Percentiles rank a stretch among this genome's conserved stretches.
phyloP scores from a whole-genome alignment of 2,329 filamentous ascomycete genomes.

The Amylocarpus encephaloides region DNA sequence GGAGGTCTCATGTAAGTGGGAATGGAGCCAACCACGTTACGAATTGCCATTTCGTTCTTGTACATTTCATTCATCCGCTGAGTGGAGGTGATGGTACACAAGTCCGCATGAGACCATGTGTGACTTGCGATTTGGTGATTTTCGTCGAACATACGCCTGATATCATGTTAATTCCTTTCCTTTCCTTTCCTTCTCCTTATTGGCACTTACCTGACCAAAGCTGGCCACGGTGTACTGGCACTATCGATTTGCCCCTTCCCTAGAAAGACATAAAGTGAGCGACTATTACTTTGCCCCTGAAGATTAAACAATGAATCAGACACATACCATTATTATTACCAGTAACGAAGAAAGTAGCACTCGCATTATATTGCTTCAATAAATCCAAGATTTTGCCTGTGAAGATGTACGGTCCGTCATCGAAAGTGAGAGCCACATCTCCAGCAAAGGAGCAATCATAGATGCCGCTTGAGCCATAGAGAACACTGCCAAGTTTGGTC shows the following conservation, averaged over 20 bases:
- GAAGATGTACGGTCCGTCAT: conserved; percentile 59
- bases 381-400: conserved; percentile 56
- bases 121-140: conserved; percentile 57
- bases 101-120: conserved; percentile 46
- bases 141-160: conserved; percentile 30
- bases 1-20: conserved; percentile 47
- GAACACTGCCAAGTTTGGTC: conserved; percentile 44
- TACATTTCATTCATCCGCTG: conserved; percentile 43
- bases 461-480: conserved; percentile 52
- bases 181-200: background rate
- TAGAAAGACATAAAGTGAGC: conserved; percentile 36
- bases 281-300: background rate
- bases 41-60: conserved; percentile 48
- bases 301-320: background rate
- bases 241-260: conserved; percentile 49
- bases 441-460: conserved; percentile 50
- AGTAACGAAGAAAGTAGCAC: conserved; percentile 52
- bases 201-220: conserved; percentile 22
- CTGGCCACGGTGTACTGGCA: conserved; percentile 37
- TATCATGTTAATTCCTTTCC: background rate
- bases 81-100: conserved; percentile 37
- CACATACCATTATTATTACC: conserved; percentile 36
- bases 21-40: conserved; percentile 46
- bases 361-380: conserved; percentile 52
- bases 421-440: conserved; percentile 60